Evolutionary conservation across 2,329 filamentous ascomycete species (phyloP).

Genomic region (Aspergillus transmontanensis): DNA sequence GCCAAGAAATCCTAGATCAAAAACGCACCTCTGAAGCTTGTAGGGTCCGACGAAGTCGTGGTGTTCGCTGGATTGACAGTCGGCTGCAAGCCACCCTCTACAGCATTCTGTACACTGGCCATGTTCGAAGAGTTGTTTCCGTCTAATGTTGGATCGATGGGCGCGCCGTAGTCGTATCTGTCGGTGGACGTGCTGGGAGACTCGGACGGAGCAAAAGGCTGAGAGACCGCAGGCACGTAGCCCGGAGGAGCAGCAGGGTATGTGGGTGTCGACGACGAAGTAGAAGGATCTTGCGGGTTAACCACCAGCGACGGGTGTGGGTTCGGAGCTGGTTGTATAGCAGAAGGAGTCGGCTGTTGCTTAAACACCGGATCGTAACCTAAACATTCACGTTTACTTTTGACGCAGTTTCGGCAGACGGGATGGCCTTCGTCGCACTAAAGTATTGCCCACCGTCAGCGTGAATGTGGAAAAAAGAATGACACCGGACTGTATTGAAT

Average conservation of each 20-base stretch:
- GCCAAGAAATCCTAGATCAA: not conserved
- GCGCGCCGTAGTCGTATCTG: constrained; percentile 59
- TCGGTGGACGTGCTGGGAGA: constrained; percentile 45
- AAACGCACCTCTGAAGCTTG: constrained; percentile 54
- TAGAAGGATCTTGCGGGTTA: constrained; percentile 41
- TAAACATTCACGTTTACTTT: constrained; percentile 68
- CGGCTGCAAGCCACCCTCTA: constrained; percentile 30
- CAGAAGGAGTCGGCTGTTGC: constrained; percentile 70
- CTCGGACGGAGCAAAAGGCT: constrained; percentile 44
- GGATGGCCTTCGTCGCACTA: constrained; percentile 97
- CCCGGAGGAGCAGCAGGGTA: constrained; percentile 44
- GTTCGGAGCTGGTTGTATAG: constrained; percentile 64
- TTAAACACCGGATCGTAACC: constrained; percentile 70
- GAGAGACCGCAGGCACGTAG: constrained; percentile 42
- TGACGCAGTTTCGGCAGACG: constrained; percentile 73
- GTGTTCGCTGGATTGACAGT: constrained; percentile 28
- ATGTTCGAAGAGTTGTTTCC: constrained; percentile 37
- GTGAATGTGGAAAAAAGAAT: constrained; percentile 10
- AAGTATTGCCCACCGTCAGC: constrained; percentile 8
- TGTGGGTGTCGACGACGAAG: constrained; percentile 24
- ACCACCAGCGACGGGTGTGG: constrained; percentile 45
- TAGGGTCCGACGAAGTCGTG: constrained; percentile 38
- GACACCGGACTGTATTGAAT: constrained; percentile 21
- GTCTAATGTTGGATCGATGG: constrained; percentile 70
- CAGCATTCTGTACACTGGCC: constrained; percentile 37